Conservation (phyloP, 495 filamentous ascomycete species). For the Neurospora cerealis region DNA sequence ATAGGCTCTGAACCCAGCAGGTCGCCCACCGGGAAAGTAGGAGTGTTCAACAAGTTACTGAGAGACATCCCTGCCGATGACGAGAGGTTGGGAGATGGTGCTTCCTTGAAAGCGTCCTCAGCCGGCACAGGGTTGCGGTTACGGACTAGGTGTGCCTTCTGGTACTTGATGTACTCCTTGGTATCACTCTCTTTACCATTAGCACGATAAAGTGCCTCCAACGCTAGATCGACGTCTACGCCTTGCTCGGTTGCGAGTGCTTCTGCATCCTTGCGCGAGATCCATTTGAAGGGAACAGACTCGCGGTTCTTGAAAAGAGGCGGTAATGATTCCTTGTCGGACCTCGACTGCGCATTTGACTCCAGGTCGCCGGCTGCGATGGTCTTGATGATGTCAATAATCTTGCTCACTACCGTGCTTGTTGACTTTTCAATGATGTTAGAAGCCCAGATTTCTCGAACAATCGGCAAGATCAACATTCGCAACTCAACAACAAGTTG, state of each 20-base stretch:
- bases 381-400: constrained; percentile 74
- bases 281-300: constrained; percentile 20
- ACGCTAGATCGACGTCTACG: constrained; percentile 49
- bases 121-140: constrained; percentile 55
- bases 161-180: constrained; percentile 63
- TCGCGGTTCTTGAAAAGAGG: constrained; percentile 18
- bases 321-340: constrained; percentile 21
- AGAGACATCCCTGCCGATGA: constrained; percentile 1
- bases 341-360: constrained; percentile 46
- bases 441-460: constrained; percentile 74
- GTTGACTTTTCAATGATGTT: constrained; percentile 68
- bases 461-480: constrained; percentile 68
- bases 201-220: constrained; percentile 78
- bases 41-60: not conserved
- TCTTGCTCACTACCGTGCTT: constrained; percentile 61
- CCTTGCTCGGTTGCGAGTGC: constrained; percentile 23
- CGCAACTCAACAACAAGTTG: constrained; percentile 87
- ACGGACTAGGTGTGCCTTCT: constrained; percentile 29
- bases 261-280: constrained; percentile 25
- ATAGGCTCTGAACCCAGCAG: constrained; percentile 16
- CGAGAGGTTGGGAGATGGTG: constrained; percentile 7
- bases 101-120: constrained; percentile 33
- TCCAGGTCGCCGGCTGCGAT: constrained; percentile 73
- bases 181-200: constrained; percentile 52
- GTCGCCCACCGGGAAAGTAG: not conserved